Base-by-base conservation (phyloP, 2,329 filamentous ascomycete genomes). In the Fusarium sp. region DNA sequence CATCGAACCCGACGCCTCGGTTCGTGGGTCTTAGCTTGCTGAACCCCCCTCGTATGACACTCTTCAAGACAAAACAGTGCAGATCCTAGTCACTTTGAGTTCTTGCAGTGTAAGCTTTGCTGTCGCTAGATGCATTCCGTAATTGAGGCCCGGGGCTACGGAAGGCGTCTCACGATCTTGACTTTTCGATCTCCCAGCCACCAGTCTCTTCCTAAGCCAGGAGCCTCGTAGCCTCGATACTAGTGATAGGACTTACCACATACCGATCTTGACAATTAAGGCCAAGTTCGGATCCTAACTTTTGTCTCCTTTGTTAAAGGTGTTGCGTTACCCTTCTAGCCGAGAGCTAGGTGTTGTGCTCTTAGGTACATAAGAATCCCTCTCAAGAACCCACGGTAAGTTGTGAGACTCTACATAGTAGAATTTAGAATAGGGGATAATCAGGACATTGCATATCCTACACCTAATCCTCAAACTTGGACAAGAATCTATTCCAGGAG, bases 81-180 rank as follows among this genome's bases (percentile, higher is more conserved):
- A 27, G n/a, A 36, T 33, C 33, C 22, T 36, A 17, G 35, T 36
- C 33, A 12, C 16, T 17, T 53, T 36, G 10, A 9, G 27, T 38
- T 17, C 22, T 38, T 27, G 33, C 22, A 24, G 51, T 35, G 12
- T 8, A 20, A 40, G 24, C 20, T n/a, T 17, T 42, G n/a, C 20
- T 12, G 5, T 16, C 33, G 65, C 20, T 31, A 17, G 27, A 29
- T 6, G n/a, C 46, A 53, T 53, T 53, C 27, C 27, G 17, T 53
- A 53, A 20, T 31, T 29, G 46, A 53, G 46, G 46, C 27, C 6
- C 46, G 46, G 24, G 27, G n/a, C 27, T 14, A 31, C 17, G 46
- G 46, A 53, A 53, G 46, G 46, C 46, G 46, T 51, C 17, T 49
- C 66, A 67, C 62, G 42, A 59, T 33, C 33, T 44, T 22, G 29